A percentile compares a stretch with the other conserved stretches of the same genome.
These are phyloP conservation scores for Boletus holoroseus DNA, from an alignment of 1,284 basidiomycete species.

Conservation along the genomic window DNA sequence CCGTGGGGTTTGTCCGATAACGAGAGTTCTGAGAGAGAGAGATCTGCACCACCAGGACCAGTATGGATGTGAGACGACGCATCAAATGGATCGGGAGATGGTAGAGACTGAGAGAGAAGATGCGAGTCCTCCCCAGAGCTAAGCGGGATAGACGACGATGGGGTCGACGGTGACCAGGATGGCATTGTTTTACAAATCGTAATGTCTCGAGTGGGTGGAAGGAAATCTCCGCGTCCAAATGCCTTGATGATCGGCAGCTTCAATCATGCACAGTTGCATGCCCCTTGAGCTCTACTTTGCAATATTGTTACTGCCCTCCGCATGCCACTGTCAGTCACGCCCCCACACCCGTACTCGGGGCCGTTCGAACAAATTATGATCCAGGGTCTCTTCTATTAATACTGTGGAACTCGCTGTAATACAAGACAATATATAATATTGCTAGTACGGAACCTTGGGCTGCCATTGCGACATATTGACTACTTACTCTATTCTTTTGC, in stretches of 20 bases:
- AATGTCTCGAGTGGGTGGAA: not conserved
- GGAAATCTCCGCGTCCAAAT: not conserved
- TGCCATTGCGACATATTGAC: not conserved
- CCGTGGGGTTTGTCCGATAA: conserved; percentile 38
- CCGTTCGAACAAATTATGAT: not conserved
- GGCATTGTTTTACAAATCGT: conserved; percentile 25
- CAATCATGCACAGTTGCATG: not conserved
- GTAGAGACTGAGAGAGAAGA: conserved; percentile 49
- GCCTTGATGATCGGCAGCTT: not conserved
- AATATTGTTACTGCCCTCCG: not conserved
- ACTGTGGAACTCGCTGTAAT: not conserved
- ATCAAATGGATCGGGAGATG: conserved; percentile 32
- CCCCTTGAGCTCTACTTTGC: not conserved
- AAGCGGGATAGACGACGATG: conserved; percentile 28
- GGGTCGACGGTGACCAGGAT: conserved; percentile 30
- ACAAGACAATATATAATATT: not conserved
- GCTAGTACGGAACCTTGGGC: not conserved
- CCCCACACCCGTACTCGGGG: no score
- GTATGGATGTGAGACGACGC: conserved; percentile 40
- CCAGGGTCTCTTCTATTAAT: no score
- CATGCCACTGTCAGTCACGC: not conserved
- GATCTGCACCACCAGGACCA: conserved; percentile 46
- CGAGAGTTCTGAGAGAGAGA: conserved; percentile 61
- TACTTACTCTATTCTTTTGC: conserved; percentile 16
- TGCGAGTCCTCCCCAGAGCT: conserved; percentile 35